Conservation (phyloP, 139 green algal genomes). For the Coelastrella sp. region DNA sequence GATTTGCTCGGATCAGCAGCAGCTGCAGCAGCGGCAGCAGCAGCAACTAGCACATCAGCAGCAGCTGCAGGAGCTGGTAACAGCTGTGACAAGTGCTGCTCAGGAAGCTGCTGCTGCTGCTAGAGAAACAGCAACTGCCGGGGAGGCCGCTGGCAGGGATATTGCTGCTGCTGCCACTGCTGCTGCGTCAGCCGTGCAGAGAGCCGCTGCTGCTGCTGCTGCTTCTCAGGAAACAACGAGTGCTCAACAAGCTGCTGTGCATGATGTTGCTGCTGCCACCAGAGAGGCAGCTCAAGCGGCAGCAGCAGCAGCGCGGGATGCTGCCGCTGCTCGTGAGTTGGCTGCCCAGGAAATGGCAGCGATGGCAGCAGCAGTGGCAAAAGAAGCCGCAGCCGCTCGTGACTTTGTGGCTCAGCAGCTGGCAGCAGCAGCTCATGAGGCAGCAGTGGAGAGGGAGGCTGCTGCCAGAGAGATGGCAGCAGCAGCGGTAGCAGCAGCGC, state of each 20-base stretch:
- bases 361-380: background rate
- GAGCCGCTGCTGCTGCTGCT: background rate
- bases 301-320: background rate
- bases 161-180: background rate
- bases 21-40: background rate
- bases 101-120: background rate
- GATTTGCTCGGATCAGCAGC: background rate
- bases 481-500: background rate
- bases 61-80: background rate
- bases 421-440: background rate
- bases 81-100: background rate
- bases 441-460: background rate
- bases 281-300: background rate
- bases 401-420: background rate
- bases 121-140: background rate
- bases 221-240: background rate
- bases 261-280: background rate
- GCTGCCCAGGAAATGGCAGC: background rate
- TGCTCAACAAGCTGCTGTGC: background rate
- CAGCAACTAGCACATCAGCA: background rate
- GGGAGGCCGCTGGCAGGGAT: background rate
- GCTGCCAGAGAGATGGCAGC: background rate
- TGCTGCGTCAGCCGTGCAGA: background rate
- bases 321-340: background rate
- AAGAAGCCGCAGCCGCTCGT: background rate